Conservation (phyloP, 2,329 filamentous ascomycete species). For the Xylariales sp. region DNA sequence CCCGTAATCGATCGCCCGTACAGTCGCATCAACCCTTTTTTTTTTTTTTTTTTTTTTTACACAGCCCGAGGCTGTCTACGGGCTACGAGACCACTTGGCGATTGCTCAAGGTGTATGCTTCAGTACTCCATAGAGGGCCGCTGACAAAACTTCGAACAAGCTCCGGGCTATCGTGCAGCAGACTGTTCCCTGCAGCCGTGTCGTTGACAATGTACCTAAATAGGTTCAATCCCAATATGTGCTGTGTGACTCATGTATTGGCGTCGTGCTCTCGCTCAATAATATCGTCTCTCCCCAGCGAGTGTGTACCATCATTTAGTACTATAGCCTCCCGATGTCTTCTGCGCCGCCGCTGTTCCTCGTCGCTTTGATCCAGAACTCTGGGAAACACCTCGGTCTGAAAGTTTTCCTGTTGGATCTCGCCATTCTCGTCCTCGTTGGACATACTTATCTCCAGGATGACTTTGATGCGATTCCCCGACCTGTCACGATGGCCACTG, state of each 20-base stretch:
- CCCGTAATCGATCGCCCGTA: too few species aligned
- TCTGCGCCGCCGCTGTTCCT: slow-evolving; percentile 69
- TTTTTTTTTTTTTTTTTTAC: too few species aligned
- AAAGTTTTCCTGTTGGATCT: slow-evolving; percentile 23
- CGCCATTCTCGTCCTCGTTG: slow-evolving; percentile 24
- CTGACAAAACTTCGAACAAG: too few species aligned
- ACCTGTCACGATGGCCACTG: slow-evolving; percentile 16
- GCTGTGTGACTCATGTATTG: slow-evolving; percentile 23
- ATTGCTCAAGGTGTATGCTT: too few species aligned
- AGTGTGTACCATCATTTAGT: slow-evolving; percentile 76
- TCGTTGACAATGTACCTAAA: too few species aligned
- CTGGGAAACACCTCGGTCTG: slow-evolving; percentile 30
- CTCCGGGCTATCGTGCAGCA: too few species aligned
- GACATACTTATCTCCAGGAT: slow-evolving; percentile 30
- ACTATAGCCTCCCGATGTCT: slow-evolving; percentile 86
- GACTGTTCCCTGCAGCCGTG: too few species aligned
- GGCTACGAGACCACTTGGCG: too few species aligned
- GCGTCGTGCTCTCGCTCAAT: slow-evolving; percentile 59
- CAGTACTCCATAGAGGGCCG: too few species aligned
- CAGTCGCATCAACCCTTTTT: too few species aligned
- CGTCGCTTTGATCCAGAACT: slow-evolving; percentile 49
- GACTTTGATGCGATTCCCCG: slow-evolving; percentile 26
- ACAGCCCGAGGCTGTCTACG: too few species aligned
- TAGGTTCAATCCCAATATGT: too few species aligned
- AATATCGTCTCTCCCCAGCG: slow-evolving; percentile 71